These are phyloP conservation scores for Cordyceps pruinosa DNA, from an alignment of 2,329 filamentous ascomycete species.

Conservation along the genomic window DNA sequence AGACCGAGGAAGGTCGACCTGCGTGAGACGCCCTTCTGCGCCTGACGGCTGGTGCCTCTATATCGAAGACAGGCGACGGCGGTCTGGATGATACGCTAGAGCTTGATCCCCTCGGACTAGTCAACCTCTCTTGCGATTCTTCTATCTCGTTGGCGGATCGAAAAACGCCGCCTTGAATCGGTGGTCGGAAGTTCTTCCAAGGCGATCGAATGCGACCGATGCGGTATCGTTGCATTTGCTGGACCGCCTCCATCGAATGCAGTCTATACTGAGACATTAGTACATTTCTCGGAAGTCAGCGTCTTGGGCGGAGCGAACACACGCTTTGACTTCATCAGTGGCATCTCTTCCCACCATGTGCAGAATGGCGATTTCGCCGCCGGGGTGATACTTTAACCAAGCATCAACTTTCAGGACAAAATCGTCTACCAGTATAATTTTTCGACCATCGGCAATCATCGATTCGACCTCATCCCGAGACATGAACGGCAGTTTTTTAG, in stretches of 20 bases:
- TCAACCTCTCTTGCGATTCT: constrained; percentile 13
- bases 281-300: background rate
- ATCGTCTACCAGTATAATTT: constrained; percentile 73
- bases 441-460: constrained; percentile 73
- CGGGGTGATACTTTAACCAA: constrained; percentile 86
- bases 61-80: constrained; percentile 45
- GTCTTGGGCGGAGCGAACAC: constrained; percentile 28
- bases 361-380: constrained; percentile 80
- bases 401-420: constrained; percentile 81
- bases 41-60: constrained; percentile 21
- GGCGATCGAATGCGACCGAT: constrained; percentile 74
- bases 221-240: constrained; percentile 72
- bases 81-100: constrained; percentile 47
- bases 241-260: constrained; percentile 70
- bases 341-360: constrained; percentile 94
- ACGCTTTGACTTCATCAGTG: constrained; percentile 91
- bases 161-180: constrained; percentile 84
- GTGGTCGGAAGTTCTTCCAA: constrained; percentile 85
- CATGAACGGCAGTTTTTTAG: background rate
- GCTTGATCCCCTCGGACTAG: constrained; percentile 17
- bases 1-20: constrained; percentile 43
- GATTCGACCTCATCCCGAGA: constrained; percentile 45
- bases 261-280: constrained; percentile 46
- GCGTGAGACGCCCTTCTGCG: constrained; percentile 21
- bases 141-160: constrained; percentile 35